Evolutionary conservation across 164 flowering plant species (phyloP).

Genomic region (Vitis labrusca): DNA sequence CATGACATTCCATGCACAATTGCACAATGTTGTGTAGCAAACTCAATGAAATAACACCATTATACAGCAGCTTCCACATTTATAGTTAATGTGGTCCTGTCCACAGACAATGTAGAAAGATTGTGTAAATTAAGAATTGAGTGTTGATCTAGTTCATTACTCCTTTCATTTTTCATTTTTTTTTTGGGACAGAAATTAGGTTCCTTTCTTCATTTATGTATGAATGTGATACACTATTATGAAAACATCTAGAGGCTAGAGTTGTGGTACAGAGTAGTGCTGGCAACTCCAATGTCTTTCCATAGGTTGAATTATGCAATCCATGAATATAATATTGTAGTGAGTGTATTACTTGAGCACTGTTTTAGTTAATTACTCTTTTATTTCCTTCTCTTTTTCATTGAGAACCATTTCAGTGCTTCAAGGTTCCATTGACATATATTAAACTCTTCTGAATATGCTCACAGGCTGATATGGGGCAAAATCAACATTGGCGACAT

Average conservation of each 20-base stretch:
- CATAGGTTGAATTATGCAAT: neutral
- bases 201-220: neutral
- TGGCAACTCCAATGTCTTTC: neutral
- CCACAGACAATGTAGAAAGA: neutral
- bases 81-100: neutral
- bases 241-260: neutral
- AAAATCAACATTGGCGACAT: no score
- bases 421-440: no score
- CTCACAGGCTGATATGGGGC: no score
- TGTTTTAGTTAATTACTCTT: no score
- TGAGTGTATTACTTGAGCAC: no score
- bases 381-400: no score
- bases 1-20: no score
- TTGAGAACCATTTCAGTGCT: no score
- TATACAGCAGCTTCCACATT: neutral
- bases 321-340: neutral
- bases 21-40: neutral
- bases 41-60: neutral
- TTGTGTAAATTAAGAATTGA: neutral
- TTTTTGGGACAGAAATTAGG: neutral
- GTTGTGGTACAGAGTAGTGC: neutral
- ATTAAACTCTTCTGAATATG: no score
- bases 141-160: neutral
- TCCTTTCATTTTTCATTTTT: neutral
- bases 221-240: neutral